Base-by-base conservation (phyloP, 2,329 filamentous ascomycete genomes). In the Diplocarpon rosae region DNA sequence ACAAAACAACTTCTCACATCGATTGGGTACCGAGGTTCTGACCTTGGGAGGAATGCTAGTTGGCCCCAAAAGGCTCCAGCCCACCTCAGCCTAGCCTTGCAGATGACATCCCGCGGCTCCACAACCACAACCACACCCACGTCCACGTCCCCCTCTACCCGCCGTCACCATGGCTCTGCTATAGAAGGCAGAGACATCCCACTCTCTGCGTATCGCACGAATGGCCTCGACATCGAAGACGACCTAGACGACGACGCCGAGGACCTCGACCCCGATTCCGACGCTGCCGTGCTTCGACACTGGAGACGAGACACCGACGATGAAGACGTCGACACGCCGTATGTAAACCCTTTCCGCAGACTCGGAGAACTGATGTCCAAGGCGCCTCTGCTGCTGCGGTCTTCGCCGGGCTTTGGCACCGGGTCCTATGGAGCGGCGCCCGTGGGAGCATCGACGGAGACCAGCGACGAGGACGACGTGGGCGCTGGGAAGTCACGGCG, bases 401-500 rank as follows among this genome's bases (percentile, higher is more conserved):
- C 75, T 39, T 75, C 75, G 52, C 75, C 76, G 35, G 73, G 73
- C 29, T 70, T 74, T 59, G 76, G 74, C 45, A 77, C 73, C 30
- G 72, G 73, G 16, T 78, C 75, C 13, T 80, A 80, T 59, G 76
- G 76, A 43, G 74, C 73, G 4, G 67, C 75, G 16, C 74, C 72
- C 5, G 55, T 72, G 34, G 60, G 67, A 31, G 66, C 61, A 5
- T 61, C 63, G 24, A 58, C 56, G n/a, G 60, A 63, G 27, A 61
- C 62, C 33, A 59, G 57, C 15, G 59, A 58, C 20, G 57, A 61
- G 11, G 56, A 64, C 20, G 56, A 63, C 7, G 50, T 46, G 12
- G 46, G 59, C 42, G 48, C 52, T 14, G 29, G 50, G 39, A 51
- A 52, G 39, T 52, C 50, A 44, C 44, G 51, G 30, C 58, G 48